Percentiles rank a stretch among this genome's conserved stretches.
Evolutionary conservation across 352 stramenopile genomes (phyloP).

Genomic region (Thraustotheca clavata): DNA sequence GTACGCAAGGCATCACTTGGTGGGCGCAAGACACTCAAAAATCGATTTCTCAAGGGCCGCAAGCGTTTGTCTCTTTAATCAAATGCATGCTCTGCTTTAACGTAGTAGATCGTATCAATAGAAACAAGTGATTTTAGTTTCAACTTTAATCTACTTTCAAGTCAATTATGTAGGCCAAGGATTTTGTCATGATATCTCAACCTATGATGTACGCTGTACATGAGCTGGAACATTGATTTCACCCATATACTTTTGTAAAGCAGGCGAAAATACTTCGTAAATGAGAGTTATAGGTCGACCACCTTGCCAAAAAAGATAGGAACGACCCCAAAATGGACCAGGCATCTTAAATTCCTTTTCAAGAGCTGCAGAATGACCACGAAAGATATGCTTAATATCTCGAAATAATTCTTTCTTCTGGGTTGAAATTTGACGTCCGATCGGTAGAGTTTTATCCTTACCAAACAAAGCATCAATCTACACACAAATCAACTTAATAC

Average conservation of each 20-base stretch:
- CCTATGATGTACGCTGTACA: not conserved
- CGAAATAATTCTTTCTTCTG: slow-evolving; percentile 81
- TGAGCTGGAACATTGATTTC: not conserved
- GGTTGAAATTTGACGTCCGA: slow-evolving; percentile 72
- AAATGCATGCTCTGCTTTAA: not conserved
- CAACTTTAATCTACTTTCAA: not conserved
- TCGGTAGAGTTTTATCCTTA: slow-evolving; percentile 71
- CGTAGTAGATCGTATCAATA: slow-evolving; percentile 16
- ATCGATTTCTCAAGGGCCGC: slow-evolving; percentile 70
- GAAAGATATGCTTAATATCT: slow-evolving; percentile 78
- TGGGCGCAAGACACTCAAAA: slow-evolving; percentile 69
- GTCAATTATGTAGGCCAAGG: too few species aligned
- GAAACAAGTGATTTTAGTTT: slow-evolving; percentile 2
- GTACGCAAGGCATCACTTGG: slow-evolving; percentile 63
- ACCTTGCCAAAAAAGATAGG: slow-evolving; percentile 80
- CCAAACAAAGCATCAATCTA: slow-evolving; percentile 21
- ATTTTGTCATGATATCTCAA: not conserved
- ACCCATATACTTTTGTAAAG: slow-evolving; percentile 71
- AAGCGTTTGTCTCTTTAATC: slow-evolving; percentile 78
- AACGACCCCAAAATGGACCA: slow-evolving; percentile 75
- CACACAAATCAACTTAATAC: slow-evolving; percentile 25
- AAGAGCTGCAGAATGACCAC: slow-evolving; percentile 41
- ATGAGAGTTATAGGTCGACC: slow-evolving; percentile 74
- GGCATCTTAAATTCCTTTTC: slow-evolving; percentile 52
- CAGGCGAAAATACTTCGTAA: slow-evolving; percentile 83